phyloP scores from a whole-genome alignment of 2,329 filamentous ascomycete species.

The Parascedosporium putredinis region DNA sequence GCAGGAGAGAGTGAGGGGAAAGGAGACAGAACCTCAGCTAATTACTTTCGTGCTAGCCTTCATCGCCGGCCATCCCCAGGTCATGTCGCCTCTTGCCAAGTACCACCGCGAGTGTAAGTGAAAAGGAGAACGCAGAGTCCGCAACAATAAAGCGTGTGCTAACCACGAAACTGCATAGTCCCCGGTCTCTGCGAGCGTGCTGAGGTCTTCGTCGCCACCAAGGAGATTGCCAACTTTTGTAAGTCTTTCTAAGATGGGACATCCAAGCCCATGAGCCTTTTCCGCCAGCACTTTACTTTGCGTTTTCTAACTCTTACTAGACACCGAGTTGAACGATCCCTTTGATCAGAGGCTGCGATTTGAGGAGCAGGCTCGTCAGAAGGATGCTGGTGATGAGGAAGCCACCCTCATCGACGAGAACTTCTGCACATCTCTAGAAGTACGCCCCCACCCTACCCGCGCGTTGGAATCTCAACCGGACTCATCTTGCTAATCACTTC shows the following conservation, averaged over 20 bases:
- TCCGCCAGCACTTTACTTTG: not conserved
- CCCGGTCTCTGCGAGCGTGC: conserved; percentile 91
- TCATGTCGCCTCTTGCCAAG: conserved; percentile 71
- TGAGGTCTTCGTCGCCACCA: conserved; percentile 72
- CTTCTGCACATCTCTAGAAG: conserved; percentile 79
- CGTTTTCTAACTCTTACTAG: conserved; percentile 12
- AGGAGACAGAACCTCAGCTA: too few relatives aligned
- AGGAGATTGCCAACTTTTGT: conserved; percentile 69
- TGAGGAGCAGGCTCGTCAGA: conserved; percentile 91
- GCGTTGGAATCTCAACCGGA: not conserved
- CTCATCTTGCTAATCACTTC: not conserved
- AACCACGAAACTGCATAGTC: not conserved
- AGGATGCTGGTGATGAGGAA: conserved; percentile 94
- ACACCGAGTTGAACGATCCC: conserved; percentile 89
- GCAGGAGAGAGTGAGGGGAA: too few relatives aligned
- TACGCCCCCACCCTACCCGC: not conserved
- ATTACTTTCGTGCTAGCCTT: conserved; percentile 35
- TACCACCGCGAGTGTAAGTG: conserved; percentile 54
- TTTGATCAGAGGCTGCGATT: conserved; percentile 80
- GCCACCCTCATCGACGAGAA: conserved; percentile 94
- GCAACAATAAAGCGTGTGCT: not conserved
- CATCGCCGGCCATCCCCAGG: conserved; percentile 65
- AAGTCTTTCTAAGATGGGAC: conserved; percentile 26
- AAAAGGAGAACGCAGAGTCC: not conserved
- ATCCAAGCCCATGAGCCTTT: too few relatives aligned